Conservation (phyloP, 1,284 basidiomycete genomes). For the Tremellales sp. region DNA sequence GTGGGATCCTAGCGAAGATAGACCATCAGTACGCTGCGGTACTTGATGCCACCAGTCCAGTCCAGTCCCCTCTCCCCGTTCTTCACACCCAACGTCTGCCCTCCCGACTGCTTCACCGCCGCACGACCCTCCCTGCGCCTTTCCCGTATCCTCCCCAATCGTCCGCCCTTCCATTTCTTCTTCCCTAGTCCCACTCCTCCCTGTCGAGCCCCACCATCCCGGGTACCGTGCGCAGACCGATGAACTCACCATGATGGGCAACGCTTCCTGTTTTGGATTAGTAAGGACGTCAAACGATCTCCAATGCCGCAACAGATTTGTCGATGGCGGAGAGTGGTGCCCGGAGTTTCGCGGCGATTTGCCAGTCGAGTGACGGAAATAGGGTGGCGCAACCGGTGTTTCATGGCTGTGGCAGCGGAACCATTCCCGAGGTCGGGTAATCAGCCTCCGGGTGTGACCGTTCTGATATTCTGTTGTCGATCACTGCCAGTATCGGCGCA, state of each 20-base stretch:
- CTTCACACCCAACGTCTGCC: neutral
- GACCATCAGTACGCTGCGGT: neutral
- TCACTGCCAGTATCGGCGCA: no score
- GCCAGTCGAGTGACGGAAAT: neutral
- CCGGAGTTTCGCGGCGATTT: constrained; percentile 31
- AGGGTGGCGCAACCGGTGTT: neutral
- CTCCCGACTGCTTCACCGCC: neutral
- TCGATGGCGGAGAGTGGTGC: constrained; percentile 2
- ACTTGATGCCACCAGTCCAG: neutral
- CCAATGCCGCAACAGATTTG: constrained; percentile 1
- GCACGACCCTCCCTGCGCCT: neutral
- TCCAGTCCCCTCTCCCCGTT: neutral
- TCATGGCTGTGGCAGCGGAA: neutral
- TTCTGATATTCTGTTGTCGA: no score
- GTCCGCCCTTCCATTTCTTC: neutral
- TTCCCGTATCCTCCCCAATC: neutral
- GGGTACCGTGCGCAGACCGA: neutral
- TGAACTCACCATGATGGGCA: constrained; percentile 17
- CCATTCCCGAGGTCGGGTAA: no score
- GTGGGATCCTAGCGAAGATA: constrained; percentile 58
- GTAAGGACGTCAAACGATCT: neutral
- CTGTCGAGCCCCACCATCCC: neutral
- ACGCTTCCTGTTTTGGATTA: constrained; percentile 1
- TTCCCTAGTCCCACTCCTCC: neutral
- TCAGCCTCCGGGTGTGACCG: no score